Evolutionary conservation across 192 early-diverging fungal species (phyloP).

Genomic region (Obelidium mucronatum): DNA sequence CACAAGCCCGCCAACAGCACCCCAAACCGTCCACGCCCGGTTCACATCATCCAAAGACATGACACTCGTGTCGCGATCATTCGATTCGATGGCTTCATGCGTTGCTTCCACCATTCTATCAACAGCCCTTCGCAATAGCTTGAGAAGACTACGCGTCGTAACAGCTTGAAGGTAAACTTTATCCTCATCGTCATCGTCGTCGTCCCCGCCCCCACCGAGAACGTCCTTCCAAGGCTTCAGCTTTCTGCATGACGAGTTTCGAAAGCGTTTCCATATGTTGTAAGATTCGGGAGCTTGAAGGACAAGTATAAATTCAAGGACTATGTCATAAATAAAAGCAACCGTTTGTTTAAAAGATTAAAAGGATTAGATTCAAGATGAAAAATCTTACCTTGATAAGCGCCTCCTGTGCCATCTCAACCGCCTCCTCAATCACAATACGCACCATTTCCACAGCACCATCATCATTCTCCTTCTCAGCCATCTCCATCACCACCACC

Average conservation of each 20-base stretch:
- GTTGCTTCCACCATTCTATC: constrained; percentile 13
- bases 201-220: constrained; percentile 17
- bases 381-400: constrained; percentile 18
- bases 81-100: not conserved
- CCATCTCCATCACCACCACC: not conserved
- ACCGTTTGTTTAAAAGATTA: not conserved
- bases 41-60: constrained; percentile 36
- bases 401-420: not conserved
- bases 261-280: constrained; percentile 38
- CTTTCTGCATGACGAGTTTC: constrained; percentile 26
- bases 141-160: constrained; percentile 9
- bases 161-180: constrained; percentile 28
- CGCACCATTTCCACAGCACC: not conserved
- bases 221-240: constrained; percentile 38
- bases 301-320: constrained; percentile 40
- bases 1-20: constrained; percentile 44
- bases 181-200: constrained; percentile 26
- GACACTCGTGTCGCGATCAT: not conserved
- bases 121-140: not conserved
- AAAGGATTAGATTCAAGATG: not conserved
- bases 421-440: constrained; percentile 28
- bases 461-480: no score
- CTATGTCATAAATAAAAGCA: constrained; percentile 13
- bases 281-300: constrained; percentile 10
- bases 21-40: constrained; percentile 49